Evolutionary conservation across 176 grass and related monocot species (phyloP), one percentile per base, ranked within the genome.

Genomic region (Aegilops bicornis): DNA sequence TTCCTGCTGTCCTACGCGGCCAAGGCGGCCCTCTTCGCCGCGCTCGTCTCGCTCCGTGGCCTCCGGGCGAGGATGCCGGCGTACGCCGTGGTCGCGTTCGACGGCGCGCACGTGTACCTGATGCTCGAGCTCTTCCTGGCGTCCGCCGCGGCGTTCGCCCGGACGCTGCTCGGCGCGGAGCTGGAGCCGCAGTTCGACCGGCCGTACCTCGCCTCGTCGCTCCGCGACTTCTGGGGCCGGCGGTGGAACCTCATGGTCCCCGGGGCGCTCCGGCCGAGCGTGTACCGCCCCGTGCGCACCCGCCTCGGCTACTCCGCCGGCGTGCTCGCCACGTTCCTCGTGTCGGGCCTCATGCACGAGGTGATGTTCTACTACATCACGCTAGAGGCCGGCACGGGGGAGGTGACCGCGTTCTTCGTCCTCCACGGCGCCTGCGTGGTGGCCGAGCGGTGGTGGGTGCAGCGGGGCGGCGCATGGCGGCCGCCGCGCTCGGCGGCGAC

Each of bases 161-260:
- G 86, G 8, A 79, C 45, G 63, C 71, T 92, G 48, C 91, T 93
- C 9, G 76, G 70, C 66, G 82, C 86, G 11, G 84, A 91, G 85
- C 86, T 93, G 75, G 91, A 95, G 81, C 91, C 87, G 36, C 94
- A 89, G 65, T 91, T 95, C 94, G 82, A 91, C 84, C 85, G 79
- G n/a, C 91, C 91, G 7, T 91, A 91, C 76, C 73, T 88, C 30
- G 85, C 91, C 22, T 25, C 77, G 23, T 95, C 94, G 6, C 91
- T 95, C 2, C 23, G 64, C 7, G 94, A 95, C 40, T 93, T 93
- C 80, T 93, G 91, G 94, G 84, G 94, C 32, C 87, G 84, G 24
- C 75, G 94, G 15, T 96, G 91, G 94, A 95, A 95, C 84, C 69
- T 95, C 73, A 91, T 91, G 91, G 94, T 93, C 52, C 87, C 91